phyloP scores from a whole-genome alignment of 306 rosid genomes.

The Rosa lucieae region DNA sequence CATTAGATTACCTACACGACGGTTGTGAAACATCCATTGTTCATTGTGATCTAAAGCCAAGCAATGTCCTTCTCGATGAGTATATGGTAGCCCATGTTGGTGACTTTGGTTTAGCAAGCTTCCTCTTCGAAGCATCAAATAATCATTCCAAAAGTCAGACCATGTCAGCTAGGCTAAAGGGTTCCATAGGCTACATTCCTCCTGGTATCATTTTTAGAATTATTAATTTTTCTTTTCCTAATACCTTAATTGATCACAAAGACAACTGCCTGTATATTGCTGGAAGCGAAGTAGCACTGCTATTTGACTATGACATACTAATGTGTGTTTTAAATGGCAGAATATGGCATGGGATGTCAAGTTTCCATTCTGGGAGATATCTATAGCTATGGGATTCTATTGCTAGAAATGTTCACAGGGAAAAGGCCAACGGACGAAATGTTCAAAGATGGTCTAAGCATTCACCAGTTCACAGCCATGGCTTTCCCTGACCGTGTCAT shows the following conservation, averaged over 20 bases:
- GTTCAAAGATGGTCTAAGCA: constrained; percentile 27
- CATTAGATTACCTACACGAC: constrained; percentile 36
- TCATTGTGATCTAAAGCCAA: constrained; percentile 41
- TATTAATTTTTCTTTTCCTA: too few species aligned
- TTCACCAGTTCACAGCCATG: constrained; percentile 23
- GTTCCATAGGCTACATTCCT: constrained; percentile 43
- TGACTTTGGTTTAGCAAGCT: constrained; percentile 40
- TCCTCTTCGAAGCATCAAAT: constrained; percentile 27
- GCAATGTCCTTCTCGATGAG: constrained; percentile 32
- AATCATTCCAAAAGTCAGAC: constrained; percentile 2
- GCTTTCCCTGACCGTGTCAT: constrained; percentile 29
- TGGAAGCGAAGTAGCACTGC: too few species aligned
- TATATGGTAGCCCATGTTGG: constrained; percentile 44
- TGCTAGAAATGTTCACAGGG: constrained; percentile 31
- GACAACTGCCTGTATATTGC: background rate
- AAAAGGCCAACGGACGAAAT: constrained; percentile 29
- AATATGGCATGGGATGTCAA: constrained; percentile 37
- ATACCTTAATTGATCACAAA: too few species aligned
- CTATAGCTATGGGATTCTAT: constrained; percentile 36
- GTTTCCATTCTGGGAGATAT: constrained; percentile 30
- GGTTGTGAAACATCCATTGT: constrained; percentile 31
- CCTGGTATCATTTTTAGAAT: constrained; percentile 17
- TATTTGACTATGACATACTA: background rate
- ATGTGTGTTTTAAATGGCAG: constrained; percentile 6
- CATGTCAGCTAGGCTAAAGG: constrained; percentile 21